Base-by-base conservation (phyloP, 257 asterid species). In the Solanum corneliomulleri region DNA sequence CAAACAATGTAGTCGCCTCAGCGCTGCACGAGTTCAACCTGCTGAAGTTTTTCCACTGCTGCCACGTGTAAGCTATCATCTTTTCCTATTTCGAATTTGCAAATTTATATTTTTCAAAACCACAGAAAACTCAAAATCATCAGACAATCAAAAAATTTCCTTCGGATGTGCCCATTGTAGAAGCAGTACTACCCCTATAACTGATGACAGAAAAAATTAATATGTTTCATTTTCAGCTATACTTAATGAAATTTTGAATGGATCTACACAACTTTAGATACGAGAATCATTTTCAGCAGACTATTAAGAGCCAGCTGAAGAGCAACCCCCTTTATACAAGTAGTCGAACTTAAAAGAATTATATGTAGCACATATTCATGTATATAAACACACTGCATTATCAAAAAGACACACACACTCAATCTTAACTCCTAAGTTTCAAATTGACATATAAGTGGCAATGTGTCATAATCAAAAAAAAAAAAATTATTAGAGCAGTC, bases 91-190 rank as follows among this genome's bases (percentile, higher is more conserved):
- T 33, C 35, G 3, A 33, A 33, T 33, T 33, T 33, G 35, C 35
- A 33, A 33, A 33, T 33, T 33, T 33, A 33, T 33, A 33, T 33
- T 33, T 33, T 93, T 95, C 72, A 96, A 45, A 39, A 96, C 86
- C 4, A 95, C 95, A 29, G 98, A 95, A 47, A 88, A 86, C 90
- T 95, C 97, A 44, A 96, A 96, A 90, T 95, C 99, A 80, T 95
- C 98, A 52, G 97, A 98, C 88, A 95, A 5, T 98, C 98, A 52
- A 96, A 95, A 82, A 92, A 94, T 52, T 60, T 91, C 87, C 99
- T 89, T 1, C 96, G 97, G 52, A 96, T 93, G 49, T 44, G 49
- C 37, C 99, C 94, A 12, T 95, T 56, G 96, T 44, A 14, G 49
- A 14, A 44, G 5, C 49, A 3, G 5, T 44, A 44, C 49, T 44